Base-by-base conservation (phyloP, 352 stramenopile genomes). In the Phytophthora brassicae region DNA sequence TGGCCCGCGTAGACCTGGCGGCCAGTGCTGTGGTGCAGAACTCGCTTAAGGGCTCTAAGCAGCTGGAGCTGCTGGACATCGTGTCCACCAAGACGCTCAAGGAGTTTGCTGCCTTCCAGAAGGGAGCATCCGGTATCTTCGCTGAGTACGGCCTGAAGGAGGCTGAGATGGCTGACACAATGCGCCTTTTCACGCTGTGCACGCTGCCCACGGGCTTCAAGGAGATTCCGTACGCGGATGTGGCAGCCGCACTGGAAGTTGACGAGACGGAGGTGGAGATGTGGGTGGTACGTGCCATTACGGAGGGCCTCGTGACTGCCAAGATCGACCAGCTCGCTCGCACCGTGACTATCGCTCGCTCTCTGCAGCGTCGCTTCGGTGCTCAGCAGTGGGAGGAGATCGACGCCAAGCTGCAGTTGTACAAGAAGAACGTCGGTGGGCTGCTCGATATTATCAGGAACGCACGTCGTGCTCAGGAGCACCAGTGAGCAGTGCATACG, bases 321-420 rank as follows among this genome's bases (percentile, higher is more conserved):
- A 98, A 98, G 74, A 97, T 98, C 70, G 93, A 98, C 74, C 95
- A 98, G 68, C 75, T 98, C 52, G 77, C 84, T 50, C 79, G 92
- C 60, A 95, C 90, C 17, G 88, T 98, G 26, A 88, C 97, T 63
- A 82, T 95, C 47, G 89, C 80, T 42, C 82, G 79, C 56, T 76
- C 74, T 46, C 69, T 93, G 48, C 74, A 89, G 69, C 83, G 85
- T 39, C 72, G 82, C 33, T 98, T 98, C 63, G 89, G 89, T 45
- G 70, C 77, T 13, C 78, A 89, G 33, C 85, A 98, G 72, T 98
- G 94, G 94, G 87, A 88, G 57, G 81, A 90, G 33, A 74, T 98
- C 22, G 79, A 97, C 66, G 71, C 68, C 20, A 92, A 93, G 68
- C 79, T 98, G 48, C 73, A 95, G 68, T 60, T 84, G 53, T 98